phyloP scores from a whole-genome alignment of 2,329 filamentous ascomycete species.

The Fusarium sp. region DNA sequence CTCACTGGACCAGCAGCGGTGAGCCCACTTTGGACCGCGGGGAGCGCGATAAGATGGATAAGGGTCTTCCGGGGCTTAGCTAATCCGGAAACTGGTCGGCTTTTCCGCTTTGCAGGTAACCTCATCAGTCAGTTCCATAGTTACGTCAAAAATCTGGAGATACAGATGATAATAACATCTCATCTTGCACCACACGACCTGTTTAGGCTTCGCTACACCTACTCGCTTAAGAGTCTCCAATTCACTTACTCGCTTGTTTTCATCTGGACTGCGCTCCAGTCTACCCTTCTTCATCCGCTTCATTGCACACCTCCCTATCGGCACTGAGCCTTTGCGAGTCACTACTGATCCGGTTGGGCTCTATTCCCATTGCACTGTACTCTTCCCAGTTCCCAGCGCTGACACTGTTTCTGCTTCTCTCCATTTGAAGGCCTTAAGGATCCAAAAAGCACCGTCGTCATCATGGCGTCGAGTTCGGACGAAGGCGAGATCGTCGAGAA shows the following conservation, averaged over 20 bases:
- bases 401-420: conserved; percentile 51
- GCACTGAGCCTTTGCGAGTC: conserved; percentile 54
- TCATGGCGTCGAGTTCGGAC: conserved; percentile 74
- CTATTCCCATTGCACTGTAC: conserved; percentile 53
- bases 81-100: conserved; percentile 38
- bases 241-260: not conserved
- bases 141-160: conserved; percentile 45
- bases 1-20: conserved; percentile 18
- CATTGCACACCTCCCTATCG: conserved; percentile 38
- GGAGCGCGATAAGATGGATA: conserved; percentile 41
- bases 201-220: conserved; percentile 17
- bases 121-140: conserved; percentile 23
- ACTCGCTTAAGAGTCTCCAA: conserved; percentile 3
- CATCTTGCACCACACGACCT: conserved; percentile 13
- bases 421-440: conserved; percentile 37
- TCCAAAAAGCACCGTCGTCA: conserved; percentile 45
- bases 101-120: conserved; percentile 21
- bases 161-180: conserved; percentile 14
- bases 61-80: conserved; percentile 44
- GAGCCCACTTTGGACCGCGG: conserved; percentile 32
- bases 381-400: conserved; percentile 52
- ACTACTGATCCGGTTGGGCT: conserved; percentile 60
- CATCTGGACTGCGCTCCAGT: conserved; percentile 25
- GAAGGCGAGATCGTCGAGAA: conserved; percentile 89
- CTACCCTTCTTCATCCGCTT: conserved; percentile 15